Conservation (phyloP, 2,329 filamentous ascomycete species). For the Calycina herbarum region DNA sequence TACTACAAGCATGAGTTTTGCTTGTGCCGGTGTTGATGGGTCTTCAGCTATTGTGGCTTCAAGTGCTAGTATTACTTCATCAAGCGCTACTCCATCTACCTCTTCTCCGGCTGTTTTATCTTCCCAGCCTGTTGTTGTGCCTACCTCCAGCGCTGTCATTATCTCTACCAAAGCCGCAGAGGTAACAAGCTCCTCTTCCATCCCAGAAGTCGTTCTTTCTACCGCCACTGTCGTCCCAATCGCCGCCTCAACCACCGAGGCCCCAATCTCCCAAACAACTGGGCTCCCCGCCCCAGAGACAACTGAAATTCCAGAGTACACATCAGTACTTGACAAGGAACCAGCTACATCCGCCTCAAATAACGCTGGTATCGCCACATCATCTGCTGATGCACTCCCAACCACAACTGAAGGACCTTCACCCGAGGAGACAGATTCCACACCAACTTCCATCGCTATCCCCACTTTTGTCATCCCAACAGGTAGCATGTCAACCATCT, state of each 20-base stretch:
- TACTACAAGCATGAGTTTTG: slow-evolving; percentile 52
- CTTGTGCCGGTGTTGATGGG: slow-evolving; percentile 41
- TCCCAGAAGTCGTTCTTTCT: background rate
- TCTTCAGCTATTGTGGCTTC: slow-evolving; percentile 1
- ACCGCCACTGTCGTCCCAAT: background rate
- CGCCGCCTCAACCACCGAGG: background rate
- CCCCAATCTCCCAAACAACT: background rate
- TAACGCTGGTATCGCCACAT: background rate
- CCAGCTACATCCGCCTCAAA: background rate
- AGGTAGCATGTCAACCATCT: background rate
- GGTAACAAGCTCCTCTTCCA: background rate
- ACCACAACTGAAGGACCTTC: background rate
- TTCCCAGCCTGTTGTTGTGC: background rate
- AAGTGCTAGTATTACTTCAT: background rate
- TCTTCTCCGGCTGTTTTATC: background rate
- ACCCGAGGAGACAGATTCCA: background rate
- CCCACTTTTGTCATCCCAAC: background rate
- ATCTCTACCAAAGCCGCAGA: background rate
- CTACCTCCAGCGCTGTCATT: background rate
- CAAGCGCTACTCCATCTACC: background rate
- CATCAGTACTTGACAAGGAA: background rate
- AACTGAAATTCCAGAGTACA: background rate
- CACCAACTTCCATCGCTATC: background rate
- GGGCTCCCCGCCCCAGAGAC: background rate
- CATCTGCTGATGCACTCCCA: background rate